A percentile compares a stretch with the other conserved stretches of the same genome.
phyloP scores from a whole-genome alignment of 2,329 filamentous ascomycete species.

The Fusarium sp. region DNA sequence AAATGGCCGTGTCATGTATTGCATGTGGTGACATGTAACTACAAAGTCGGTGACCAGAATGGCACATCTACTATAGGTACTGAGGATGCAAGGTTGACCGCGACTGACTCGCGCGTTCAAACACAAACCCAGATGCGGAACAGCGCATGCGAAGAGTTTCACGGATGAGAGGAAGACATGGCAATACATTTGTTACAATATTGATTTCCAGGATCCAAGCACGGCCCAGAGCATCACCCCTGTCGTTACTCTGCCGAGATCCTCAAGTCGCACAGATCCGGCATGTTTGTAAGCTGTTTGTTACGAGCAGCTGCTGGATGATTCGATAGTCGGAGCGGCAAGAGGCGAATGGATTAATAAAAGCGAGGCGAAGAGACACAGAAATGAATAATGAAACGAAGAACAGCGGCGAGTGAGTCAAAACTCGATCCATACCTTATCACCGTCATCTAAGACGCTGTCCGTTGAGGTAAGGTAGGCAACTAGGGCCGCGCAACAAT shows the following conservation, averaged over 20 bases:
- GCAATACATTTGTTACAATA: conserved; percentile 2
- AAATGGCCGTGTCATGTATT: neutral
- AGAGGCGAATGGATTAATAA: conserved; percentile 15
- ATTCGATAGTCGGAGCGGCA: conserved; percentile 16
- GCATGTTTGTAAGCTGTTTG: conserved; percentile 30
- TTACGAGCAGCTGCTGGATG: neutral
- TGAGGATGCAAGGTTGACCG: neutral
- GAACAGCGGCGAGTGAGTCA: conserved; percentile 18
- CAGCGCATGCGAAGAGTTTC: neutral
- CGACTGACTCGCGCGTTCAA: conserved; percentile 14
- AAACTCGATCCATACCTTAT: conserved; percentile 15
- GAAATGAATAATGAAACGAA: neutral
- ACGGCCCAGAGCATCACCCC: conserved; percentile 2
- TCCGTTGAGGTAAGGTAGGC: conserved; percentile 15
- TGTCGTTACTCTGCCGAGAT: conserved; percentile 18
- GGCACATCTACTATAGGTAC: neutral
- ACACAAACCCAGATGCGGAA: neutral
- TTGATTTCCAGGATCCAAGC: neutral
- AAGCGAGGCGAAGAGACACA: neutral
- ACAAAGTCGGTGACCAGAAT: neutral
- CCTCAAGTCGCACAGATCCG: conserved; percentile 4
- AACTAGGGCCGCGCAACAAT: conserved; percentile 30
- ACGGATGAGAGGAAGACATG: conserved; percentile 24
- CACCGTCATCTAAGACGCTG: conserved; percentile 5
- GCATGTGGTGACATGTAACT: neutral